Base-by-base conservation (phyloP, 2,329 filamentous ascomycete genomes). In the Neonectria neomacrospora region DNA sequence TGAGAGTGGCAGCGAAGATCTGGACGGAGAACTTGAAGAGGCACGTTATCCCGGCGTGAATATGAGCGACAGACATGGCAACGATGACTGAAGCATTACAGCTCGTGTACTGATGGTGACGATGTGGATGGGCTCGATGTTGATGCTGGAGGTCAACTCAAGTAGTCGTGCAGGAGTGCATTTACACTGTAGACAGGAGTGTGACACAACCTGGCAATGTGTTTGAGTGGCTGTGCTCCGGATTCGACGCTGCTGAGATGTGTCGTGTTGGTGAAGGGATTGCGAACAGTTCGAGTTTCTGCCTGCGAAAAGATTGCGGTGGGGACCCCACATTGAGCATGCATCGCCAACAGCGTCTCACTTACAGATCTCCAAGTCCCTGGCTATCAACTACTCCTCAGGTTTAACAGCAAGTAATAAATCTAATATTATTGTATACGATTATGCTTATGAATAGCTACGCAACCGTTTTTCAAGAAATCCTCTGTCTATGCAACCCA, bases 41-140 rank as follows among this genome's bases (percentile, higher is more conserved):
- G 1, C 14, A 32, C 16, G 16, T 22, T 28, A 71, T 53, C 57
- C 63, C 53, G 28, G 63, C 5, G 12, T 42, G 10, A 23, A 69
- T 0, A 47, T 41, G 3, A 28, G 44, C 18, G 18, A 63, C 48
- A 53, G 30, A 8, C 68, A 73, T 72, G 16, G 2, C 52, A 26
- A 22, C 14, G 34, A 16, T 32, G 39, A 10, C 3, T 16, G 37
- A 32, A 47, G 64, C 71, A 73, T 72, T 44, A 63, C 56, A 58
- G 48, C n/a, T 10, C 14, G 12, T 26, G 54, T 4, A n/a, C 18
- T 26, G 28, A 26, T 16, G 16, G 30, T 5, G 50, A 53, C 12
- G 18, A 3, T 20, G 48, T 22, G 20, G 42, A 51, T 30, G 44
- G n/a, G 16, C 3, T 22, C 1, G 14, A n/a, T 20, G 26, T 20